Evolutionary conservation across 176 grass and related monocot species (phyloP).

Genomic region (Avena sativa): DNA sequence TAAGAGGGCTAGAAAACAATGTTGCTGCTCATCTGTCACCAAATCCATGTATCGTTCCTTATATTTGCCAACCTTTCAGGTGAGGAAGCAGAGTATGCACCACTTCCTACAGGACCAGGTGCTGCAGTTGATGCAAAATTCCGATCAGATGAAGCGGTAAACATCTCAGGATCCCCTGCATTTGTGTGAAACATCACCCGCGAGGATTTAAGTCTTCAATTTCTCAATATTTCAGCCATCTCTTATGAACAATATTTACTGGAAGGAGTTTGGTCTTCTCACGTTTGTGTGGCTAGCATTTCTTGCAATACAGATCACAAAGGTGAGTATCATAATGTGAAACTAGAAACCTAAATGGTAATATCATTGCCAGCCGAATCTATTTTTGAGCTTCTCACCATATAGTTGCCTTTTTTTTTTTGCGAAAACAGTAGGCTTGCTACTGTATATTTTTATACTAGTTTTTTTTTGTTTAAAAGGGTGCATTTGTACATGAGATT

Average conservation of each 20-base stretch:
- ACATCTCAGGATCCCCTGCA: constrained; percentile 24
- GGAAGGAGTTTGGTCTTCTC: constrained; percentile 90
- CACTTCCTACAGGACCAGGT: constrained; percentile 73
- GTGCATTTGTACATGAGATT: no score
- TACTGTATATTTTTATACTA: no score
- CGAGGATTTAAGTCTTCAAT: constrained; percentile 21
- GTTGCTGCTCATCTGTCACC: constrained; percentile 31
- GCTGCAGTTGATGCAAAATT: constrained; percentile 49
- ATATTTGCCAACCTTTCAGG: constrained; percentile 44
- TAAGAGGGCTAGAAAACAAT: constrained; percentile 45
- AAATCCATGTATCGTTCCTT: constrained; percentile 17
- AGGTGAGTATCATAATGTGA: constrained; percentile 52
- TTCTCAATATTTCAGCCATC: constrained; percentile 59
- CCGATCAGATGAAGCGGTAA: constrained; percentile 61
- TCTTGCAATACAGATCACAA: constrained; percentile 77
- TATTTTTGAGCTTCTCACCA: constrained; percentile 24
- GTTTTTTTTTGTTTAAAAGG: no score
- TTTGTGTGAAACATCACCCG: constrained; percentile 1
- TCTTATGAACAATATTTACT: constrained; percentile 72
- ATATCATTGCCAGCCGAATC: constrained; percentile 1
- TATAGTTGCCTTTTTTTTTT: background rate
- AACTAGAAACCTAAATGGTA: constrained; percentile 34
- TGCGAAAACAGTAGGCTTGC: no score
- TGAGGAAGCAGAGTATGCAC: constrained; percentile 64
- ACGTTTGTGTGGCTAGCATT: constrained; percentile 81